These are phyloP conservation scores for Pythium chondricola DNA, from an alignment of 352 stramenopile genomes.

Conservation along the genomic window DNA sequence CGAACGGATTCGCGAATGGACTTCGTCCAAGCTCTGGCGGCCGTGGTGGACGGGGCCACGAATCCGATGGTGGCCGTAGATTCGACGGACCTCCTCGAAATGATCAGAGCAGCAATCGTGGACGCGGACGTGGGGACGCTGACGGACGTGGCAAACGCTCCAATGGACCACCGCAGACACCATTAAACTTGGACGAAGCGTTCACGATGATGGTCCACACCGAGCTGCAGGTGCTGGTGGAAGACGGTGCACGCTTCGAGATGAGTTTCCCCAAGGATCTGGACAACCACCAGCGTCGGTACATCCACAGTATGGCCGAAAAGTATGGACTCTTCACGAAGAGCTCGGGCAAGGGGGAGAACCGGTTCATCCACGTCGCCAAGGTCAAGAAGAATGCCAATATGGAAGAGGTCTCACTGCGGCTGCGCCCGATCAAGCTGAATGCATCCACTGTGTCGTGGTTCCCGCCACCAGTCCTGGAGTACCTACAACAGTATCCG, in stretches of 20 bases:
- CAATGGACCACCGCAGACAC: constrained; percentile 5
- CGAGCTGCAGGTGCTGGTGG: constrained; percentile 54
- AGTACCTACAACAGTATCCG: constrained; percentile 45
- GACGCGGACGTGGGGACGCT: neutral
- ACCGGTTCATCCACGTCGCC: constrained; percentile 70
- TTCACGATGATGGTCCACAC: constrained; percentile 68
- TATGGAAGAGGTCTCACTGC: constrained; percentile 69
- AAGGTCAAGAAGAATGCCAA: constrained; percentile 79
- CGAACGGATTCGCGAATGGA: constrained; percentile 1
- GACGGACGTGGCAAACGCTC: constrained; percentile 1
- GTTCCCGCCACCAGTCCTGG: constrained; percentile 32
- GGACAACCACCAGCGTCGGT: constrained; percentile 73
- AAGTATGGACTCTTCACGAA: constrained; percentile 83
- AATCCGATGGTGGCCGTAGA: neutral
- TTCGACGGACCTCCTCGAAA: neutral
- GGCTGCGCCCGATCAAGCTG: constrained; percentile 29
- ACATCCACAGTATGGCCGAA: constrained; percentile 74
- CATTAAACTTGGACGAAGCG: constrained; percentile 47
- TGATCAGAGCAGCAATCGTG: constrained; percentile 6
- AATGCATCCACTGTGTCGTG: constrained; percentile 26
- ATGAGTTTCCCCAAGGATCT: constrained; percentile 62
- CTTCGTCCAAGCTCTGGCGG: neutral
- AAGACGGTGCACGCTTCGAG: constrained; percentile 46
- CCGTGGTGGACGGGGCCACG: constrained; percentile 6
- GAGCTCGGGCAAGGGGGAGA: constrained; percentile 59